These are phyloP conservation scores for Fusarium torreyae DNA, from an alignment of 2,329 filamentous ascomycete species.

Conservation along the genomic window DNA sequence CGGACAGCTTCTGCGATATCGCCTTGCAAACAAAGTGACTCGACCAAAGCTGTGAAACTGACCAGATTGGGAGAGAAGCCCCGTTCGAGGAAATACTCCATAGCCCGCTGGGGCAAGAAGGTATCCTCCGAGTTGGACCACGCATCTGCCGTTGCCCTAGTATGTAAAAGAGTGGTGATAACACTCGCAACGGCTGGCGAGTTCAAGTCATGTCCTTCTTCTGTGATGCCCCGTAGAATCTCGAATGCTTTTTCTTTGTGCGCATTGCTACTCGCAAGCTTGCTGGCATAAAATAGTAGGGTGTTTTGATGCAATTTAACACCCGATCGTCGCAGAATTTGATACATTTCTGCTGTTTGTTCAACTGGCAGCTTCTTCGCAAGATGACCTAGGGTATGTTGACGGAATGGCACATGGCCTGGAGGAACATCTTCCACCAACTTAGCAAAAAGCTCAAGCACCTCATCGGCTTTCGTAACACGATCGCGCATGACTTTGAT, in stretches of 20 bases:
- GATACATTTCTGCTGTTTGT: slow-evolving; percentile 56
- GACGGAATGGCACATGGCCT: slow-evolving; percentile 56
- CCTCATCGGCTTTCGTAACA: slow-evolving; percentile 49
- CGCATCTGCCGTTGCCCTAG: slow-evolving; percentile 43
- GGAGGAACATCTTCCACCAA: slow-evolving; percentile 50
- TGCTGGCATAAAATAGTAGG: slow-evolving; percentile 63
- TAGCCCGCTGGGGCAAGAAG: slow-evolving; percentile 53
- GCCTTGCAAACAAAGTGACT: slow-evolving; percentile 74
- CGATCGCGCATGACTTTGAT: slow-evolving; percentile 43
- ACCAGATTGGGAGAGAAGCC: slow-evolving; percentile 75
- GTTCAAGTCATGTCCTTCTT: slow-evolving; percentile 62
- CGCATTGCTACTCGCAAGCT: slow-evolving; percentile 57
- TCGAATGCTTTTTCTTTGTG: slow-evolving; percentile 62
- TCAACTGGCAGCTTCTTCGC: slow-evolving; percentile 50
- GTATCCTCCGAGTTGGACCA: slow-evolving; percentile 36
- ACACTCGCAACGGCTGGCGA: slow-evolving; percentile 64
- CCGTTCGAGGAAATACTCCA: slow-evolving; percentile 66
- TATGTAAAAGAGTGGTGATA: slow-evolving; percentile 72
- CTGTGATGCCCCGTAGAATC: slow-evolving; percentile 57
- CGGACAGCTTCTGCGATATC: slow-evolving; percentile 56
- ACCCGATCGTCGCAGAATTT: slow-evolving; percentile 50
- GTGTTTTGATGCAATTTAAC: slow-evolving; percentile 61
- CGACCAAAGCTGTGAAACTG: slow-evolving; percentile 77
- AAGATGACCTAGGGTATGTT: slow-evolving; percentile 57
- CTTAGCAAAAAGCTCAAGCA: slow-evolving; percentile 51